Percentiles rank a stretch among this genome's conserved stretches.
These are phyloP conservation scores for Odontarrhena argentea DNA, from an alignment of 345 rosid species.

Conservation along the genomic window DNA sequence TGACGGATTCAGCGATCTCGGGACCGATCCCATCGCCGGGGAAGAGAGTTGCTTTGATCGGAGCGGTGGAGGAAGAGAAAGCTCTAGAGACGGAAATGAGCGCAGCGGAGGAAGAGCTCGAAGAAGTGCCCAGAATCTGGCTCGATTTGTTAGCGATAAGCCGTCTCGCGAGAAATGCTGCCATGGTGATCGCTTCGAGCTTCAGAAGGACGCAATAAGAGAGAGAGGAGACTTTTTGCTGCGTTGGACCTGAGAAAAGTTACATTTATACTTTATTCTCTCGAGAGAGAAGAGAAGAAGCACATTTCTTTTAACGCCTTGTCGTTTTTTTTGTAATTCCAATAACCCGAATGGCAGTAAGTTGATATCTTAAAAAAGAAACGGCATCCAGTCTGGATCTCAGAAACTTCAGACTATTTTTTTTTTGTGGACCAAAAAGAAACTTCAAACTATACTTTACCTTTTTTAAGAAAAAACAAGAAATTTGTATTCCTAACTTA, in stretches of 20 bases:
- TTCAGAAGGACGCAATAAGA: conserved; percentile 16
- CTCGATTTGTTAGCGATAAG: conserved; percentile 33
- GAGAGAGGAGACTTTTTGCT: conserved; percentile 37
- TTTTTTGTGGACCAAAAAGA: too few species aligned
- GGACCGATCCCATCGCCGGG: conserved; percentile 99
- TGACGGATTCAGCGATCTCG: conserved; percentile 94
- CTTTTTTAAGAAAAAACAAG: too few species aligned
- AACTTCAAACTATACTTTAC: too few species aligned
- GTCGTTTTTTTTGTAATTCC: neutral
- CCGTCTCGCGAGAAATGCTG: conserved; percentile 39
- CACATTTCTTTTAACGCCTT: conserved; percentile 18
- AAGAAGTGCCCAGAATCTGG: conserved; percentile 43
- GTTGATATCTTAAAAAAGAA: neutral
- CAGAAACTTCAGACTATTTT: too few species aligned
- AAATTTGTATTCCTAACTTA: too few species aligned
- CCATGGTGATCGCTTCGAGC: conserved; percentile 38
- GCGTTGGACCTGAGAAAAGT: conserved; percentile 3
- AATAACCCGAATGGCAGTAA: neutral
- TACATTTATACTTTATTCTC: conserved; percentile 23
- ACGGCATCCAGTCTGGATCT: neutral
- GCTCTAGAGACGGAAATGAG: conserved; percentile 43
- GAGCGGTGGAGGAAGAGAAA: conserved; percentile 57
- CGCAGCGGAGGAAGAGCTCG: conserved; percentile 24
- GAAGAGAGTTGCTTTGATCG: conserved; percentile 88
- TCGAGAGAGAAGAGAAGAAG: neutral